Base-by-base conservation (phyloP, 805 yeast genomes). In the Aciculoconidium aculeatum region DNA sequence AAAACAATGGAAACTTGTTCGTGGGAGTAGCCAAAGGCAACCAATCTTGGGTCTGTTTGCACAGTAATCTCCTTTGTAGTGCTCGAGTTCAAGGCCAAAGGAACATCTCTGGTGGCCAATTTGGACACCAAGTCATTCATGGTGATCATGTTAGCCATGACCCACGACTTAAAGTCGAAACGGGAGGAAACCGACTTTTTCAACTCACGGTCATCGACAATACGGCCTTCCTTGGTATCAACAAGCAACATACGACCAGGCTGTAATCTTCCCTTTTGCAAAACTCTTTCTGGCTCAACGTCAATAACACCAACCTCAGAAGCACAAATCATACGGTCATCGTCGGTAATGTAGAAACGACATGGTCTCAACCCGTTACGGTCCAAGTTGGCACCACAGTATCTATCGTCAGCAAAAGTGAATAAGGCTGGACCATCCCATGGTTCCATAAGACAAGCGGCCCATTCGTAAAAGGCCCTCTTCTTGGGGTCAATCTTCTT, bases 391-490 rank as follows among this genome's bases (percentile, higher is more conserved):
- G 98, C 98, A 68, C 98, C 98, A 64, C 96, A 86, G 72, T 85
- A 90, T 47, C 97, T 75, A 45, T 95, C 96, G 59, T 90, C 97
- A 20, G 96, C 90, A 58, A 90, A 92, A 17, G 95, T 87, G 67
- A 90, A 84, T 44, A 92, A 66, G 19, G 97, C 97, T 11, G 98
- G 98, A 42, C 98, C 98, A 63, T 90, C 98, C 98, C 98, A 90
- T 6, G 97, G 97, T 65, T 90, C 98, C 96, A 92, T 92, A 42
- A 90, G 65, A 63, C 96, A 87, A 8, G 97, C 95, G 27, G 96
- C 97, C 97, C 97, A 90, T 58, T 92, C 96, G 64, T 90, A 90
- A 61, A 94, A 90, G 1, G 97, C 96, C 47, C 73, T 77, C 65
- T 88, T 83, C 57, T 82, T 80, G 32, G 94, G 85, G 56, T 90